Base-by-base conservation (phyloP, 2,329 filamentous ascomycete species). In the Allantophomopsis cytisporea region DNA sequence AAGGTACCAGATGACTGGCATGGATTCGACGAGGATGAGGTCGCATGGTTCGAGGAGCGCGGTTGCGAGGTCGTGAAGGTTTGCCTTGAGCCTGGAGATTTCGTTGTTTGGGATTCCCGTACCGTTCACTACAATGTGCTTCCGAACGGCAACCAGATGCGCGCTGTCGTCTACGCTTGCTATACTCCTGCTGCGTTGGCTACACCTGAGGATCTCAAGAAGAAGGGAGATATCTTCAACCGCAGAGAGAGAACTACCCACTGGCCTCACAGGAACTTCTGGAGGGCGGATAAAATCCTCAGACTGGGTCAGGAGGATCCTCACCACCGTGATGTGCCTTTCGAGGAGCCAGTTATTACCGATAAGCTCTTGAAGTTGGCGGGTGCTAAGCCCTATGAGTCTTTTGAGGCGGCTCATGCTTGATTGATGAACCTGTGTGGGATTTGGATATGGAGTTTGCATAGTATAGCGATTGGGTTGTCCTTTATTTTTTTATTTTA, bases 31-130 rank as follows among this genome's bases (percentile, higher is more conserved):
- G 48, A 61, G 8, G 54, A 62, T 31, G 60, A 65, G 38, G 48
- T 65, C n/a, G 50, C 59, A 31, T 66, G 62, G 61, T 65, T 64
- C 38, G 42, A 59, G 33, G 50, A 57, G 7, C 49, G 50, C 1
- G 63, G 63, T 0, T 62, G 57, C 44, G 54, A 58, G 40, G 40
- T 59, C 6, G 34, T 57, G 32, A 66, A 67, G 50, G 48, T 65
- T 7, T 51, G 54, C 37, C 50, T 57, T 15, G 63, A 61, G 13
- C 58, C 61, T 10, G 63, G 63, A 5, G 63, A 65, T 41, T 49
- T 66, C 42, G 55, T 66, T 5, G 50, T 66, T 6, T 65, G 64
- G 65, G 64, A 67, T 43, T 61, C 60, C 4, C 52, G 67, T 4
- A 64, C 62, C 0, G 61, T 68, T 38, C 66, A 71, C 48, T 69